Conservation (phyloP, 306 rosid genomes). For the Casuarina glauca region DNA sequence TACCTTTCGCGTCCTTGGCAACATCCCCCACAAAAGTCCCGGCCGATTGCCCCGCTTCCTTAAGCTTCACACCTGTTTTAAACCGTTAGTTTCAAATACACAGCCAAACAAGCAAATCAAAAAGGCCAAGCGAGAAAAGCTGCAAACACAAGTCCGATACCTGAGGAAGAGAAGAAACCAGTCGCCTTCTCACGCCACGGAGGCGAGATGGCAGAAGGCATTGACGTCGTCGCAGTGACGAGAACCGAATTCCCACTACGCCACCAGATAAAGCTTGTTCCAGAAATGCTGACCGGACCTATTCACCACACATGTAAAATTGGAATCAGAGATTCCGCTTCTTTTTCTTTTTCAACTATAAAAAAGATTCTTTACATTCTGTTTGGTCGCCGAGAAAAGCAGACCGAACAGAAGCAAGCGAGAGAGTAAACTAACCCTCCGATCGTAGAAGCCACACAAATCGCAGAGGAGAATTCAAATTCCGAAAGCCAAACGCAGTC, state of each 20-base stretch:
- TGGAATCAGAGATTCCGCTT: not conserved
- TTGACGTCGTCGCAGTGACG: slow-evolving; percentile 43
- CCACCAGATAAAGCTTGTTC: not conserved
- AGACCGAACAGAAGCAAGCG: not conserved
- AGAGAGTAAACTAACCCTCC: not conserved
- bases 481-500: not conserved
- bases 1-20: slow-evolving; percentile 86
- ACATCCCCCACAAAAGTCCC: slow-evolving; percentile 89
- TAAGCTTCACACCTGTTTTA: slow-evolving; percentile 74
- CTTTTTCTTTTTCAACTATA: not conserved
- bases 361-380: not conserved
- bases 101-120: slow-evolving; percentile 16
- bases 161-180: slow-evolving; percentile 89
- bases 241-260: slow-evolving; percentile 32
- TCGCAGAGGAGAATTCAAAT: no score
- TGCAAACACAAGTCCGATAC: slow-evolving; percentile 31
- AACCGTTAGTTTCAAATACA: slow-evolving; percentile 17
- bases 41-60: slow-evolving; percentile 86
- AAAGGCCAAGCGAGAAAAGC: slow-evolving; percentile 8
- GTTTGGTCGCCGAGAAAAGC: not conserved
- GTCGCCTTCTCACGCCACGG: slow-evolving; percentile 90
- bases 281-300: not conserved
- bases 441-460: no score
- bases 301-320: not conserved
- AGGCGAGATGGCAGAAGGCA: slow-evolving; percentile 73